phyloP scores from a whole-genome alignment of 768 basidiomycete genomes.

The Lactarius tabidus region DNA sequence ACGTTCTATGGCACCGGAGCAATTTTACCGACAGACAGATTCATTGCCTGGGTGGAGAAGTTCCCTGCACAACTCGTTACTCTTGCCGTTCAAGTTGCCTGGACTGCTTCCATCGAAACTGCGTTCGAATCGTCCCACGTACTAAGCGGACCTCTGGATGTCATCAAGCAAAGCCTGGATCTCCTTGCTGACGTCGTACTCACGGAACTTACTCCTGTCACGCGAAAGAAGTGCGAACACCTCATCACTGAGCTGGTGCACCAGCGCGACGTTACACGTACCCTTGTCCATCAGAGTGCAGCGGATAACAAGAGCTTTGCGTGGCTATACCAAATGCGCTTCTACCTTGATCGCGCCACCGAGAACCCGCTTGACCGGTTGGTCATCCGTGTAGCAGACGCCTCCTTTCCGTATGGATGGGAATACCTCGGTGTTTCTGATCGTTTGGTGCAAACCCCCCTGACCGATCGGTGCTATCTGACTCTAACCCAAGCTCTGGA shows the following conservation, averaged over 20 bases:
- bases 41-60: slow-evolving; percentile 89
- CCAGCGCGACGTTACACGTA: slow-evolving; percentile 90
- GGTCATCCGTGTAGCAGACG: slow-evolving; percentile 81
- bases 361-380: slow-evolving; percentile 79
- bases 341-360: slow-evolving; percentile 74
- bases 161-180: slow-evolving; percentile 79
- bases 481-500: slow-evolving; percentile 95
- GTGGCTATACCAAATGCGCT: slow-evolving; percentile 99
- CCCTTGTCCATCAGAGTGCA: slow-evolving; percentile 63
- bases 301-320: slow-evolving; percentile 69
- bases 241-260: slow-evolving; percentile 98
- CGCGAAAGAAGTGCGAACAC: slow-evolving; percentile 97
- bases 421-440: slow-evolving; percentile 98
- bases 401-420: slow-evolving; percentile 95
- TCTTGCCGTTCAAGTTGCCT: slow-evolving; percentile 90
- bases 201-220: slow-evolving; percentile 80
- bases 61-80: slow-evolving; percentile 97
- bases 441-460: slow-evolving; percentile 93
- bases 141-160: slow-evolving; percentile 66
- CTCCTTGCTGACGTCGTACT: slow-evolving; percentile 96
- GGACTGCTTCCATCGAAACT: slow-evolving; percentile 82
- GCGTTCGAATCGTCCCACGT: slow-evolving; percentile 53
- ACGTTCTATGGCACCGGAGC: slow-evolving; percentile 69
- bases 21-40: slow-evolving; percentile 55
- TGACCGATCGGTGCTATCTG: slow-evolving; percentile 95